Evolutionary conservation across 371 early-diverging fungal species (phyloP), one percentile per base, ranked within the genome.

Genomic region (Synchytrium microbalum): DNA sequence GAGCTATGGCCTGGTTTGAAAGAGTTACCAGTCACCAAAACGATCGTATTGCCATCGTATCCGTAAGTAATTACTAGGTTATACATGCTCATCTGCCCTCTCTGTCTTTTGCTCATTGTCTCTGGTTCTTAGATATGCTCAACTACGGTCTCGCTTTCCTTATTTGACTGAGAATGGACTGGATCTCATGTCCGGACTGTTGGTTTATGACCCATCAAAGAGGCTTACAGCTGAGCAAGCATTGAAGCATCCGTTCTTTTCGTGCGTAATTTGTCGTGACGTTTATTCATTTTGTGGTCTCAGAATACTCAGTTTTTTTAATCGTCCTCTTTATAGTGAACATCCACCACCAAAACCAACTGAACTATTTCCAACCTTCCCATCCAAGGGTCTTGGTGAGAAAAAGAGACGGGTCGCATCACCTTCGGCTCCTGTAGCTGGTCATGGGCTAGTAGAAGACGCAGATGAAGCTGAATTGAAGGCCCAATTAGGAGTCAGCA

Each of bases 281-380:
- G 46, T 19, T 38, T 38, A 38, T 38, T 19, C 19, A 10, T 38
- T n/a, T n/a, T n/a, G n/a, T n/a, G n/a, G n/a, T n/a, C n/a, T n/a
- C n/a, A n/a, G n/a, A n/a, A n/a, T n/a, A n/a, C n/a, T n/a, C n/a
- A n/a, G n/a, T n/a, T n/a, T n/a, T n/a, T n/a, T n/a, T n/a, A n/a
- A n/a, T n/a, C n/a, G n/a, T n/a, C n/a, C n/a, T n/a, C n/a, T n/a
- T n/a, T 19, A n/a, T 52, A 88, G 85, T 5, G 95, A 95, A 72
- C 78, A 81, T 24, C 97, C 97, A 2, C 75, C 81, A 31, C 94
- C 96, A 13, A 92, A 93, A 72, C 91, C 95, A 68, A 93, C 96
- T 0, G 84, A 88, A 28, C 74, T 96, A 75, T 95, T 96, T 69
- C 96, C 97, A 1, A 93, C 93, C 0, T 96, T 93, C 87, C 97